Evolutionary conservation across 2,329 filamentous ascomycete species (phyloP).

Genomic region (Fusarium compactum): DNA sequence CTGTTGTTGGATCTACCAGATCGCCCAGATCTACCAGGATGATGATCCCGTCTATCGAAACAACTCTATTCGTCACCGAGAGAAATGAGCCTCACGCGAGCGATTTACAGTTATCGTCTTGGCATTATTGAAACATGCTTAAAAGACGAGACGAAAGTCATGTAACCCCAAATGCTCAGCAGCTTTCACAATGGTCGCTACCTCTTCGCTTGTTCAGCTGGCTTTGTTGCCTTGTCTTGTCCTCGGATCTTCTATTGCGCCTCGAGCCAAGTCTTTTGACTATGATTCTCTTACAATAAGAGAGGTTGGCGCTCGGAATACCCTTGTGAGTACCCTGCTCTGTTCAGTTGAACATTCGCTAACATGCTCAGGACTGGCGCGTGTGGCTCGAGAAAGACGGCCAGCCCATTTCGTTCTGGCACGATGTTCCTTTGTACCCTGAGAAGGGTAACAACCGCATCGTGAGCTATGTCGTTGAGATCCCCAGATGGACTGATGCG

Average conservation of each 20-base stretch:
- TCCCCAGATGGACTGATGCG: slow-evolving; percentile 57
- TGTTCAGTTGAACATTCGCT: rapidly evolving
- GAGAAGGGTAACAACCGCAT: slow-evolving; percentile 50
- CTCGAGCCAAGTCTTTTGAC: slow-evolving; percentile 43
- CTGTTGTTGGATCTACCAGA: slow-evolving; percentile 36
- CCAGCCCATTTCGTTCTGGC: slow-evolving; percentile 57
- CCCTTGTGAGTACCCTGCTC: slow-evolving; percentile 44
- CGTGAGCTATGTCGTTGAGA: slow-evolving; percentile 57
- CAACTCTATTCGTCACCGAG: slow-evolving; percentile 41
- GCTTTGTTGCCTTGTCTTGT: slow-evolving; percentile 37
- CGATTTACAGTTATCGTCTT: slow-evolving; percentile 4
- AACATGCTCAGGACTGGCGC: slow-evolving; percentile 53
- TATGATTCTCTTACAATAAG: slow-evolving; percentile 48
- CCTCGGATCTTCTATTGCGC: slow-evolving; percentile 23
- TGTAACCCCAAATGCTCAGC: slow-evolving; percentile 9
- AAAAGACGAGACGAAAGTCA: slow-evolving; percentile 21
- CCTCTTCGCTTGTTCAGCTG: slow-evolving; percentile 32
- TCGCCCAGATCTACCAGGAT: slow-evolving; percentile 7
- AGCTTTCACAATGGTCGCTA: slow-evolving; percentile 32
- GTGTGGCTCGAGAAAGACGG: slow-evolving; percentile 56
- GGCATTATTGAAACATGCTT: slow-evolving; percentile 27
- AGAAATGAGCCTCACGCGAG: slow-evolving; percentile 26
- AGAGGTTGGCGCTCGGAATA: slow-evolving; percentile 56
- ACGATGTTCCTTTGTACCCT: slow-evolving; percentile 57
- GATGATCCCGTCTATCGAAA: slow-evolving; percentile 5